Evolutionary conservation across 768 basidiomycete species (phyloP).

Genomic region (Boletus rubroflammeus): DNA sequence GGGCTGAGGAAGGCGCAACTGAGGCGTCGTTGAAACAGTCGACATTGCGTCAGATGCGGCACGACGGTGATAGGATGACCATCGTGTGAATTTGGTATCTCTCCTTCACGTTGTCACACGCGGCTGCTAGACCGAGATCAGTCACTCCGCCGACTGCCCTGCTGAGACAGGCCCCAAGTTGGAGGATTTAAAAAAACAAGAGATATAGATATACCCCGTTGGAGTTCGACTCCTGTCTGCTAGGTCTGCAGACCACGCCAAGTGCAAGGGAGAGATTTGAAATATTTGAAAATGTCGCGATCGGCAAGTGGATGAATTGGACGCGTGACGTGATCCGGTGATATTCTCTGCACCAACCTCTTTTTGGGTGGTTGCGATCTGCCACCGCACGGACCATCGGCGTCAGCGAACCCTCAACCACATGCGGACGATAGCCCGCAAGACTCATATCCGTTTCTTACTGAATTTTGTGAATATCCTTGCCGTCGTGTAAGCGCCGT

Average conservation of each 20-base stretch:
- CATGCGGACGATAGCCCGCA: background rate
- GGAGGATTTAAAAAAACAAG: background rate
- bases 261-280: background rate
- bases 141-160: background rate
- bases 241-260: background rate
- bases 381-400: conserved; percentile 31
- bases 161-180: background rate
- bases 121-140: background rate
- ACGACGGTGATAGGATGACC: background rate
- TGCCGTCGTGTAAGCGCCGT: conserved; percentile 3
- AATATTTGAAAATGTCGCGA: conserved; percentile 26
- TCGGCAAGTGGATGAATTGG: conserved; percentile 30
- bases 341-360: conserved; percentile 6
- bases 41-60: background rate
- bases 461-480: background rate
- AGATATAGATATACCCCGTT: background rate
- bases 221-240: background rate
- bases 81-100: background rate
- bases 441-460: background rate
- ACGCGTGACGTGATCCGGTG: conserved; percentile 33
- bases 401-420: background rate
- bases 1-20: background rate
- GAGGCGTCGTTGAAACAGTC: background rate
- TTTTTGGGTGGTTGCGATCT: conserved; percentile 20
- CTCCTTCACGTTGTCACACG: background rate